These are phyloP conservation scores for Coniella lustricola DNA, from an alignment of 2,329 filamentous ascomycete species.

Conservation along the genomic window DNA sequence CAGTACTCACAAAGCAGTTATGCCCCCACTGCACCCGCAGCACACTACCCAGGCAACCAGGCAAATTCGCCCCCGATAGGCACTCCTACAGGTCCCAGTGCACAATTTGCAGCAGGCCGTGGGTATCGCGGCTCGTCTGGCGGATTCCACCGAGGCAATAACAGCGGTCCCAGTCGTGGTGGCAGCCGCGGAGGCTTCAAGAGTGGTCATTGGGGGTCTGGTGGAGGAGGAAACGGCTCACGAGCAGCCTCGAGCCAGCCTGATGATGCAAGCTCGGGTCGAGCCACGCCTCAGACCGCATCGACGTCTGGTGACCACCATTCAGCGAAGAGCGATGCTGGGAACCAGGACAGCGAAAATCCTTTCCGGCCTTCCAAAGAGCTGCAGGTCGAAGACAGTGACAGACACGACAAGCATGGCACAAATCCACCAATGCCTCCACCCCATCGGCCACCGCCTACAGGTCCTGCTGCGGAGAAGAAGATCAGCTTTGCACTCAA, in stretches of 20 bases:
- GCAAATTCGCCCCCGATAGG: slow-evolving; percentile 45
- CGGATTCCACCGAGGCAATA: slow-evolving; percentile 50
- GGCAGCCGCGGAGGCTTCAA: slow-evolving; percentile 54
- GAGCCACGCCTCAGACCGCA: slow-evolving; percentile 16
- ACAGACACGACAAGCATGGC: slow-evolving; percentile 38
- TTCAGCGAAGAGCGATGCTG: slow-evolving; percentile 26
- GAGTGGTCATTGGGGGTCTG: slow-evolving; percentile 65
- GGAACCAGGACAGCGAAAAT: slow-evolving; percentile 46
- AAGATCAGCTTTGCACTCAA: slow-evolving; percentile 97
- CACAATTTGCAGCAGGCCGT: slow-evolving; percentile 44
- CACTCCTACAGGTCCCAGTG: slow-evolving; percentile 49
- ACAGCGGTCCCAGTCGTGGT: slow-evolving; percentile 44
- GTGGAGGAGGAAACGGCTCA: slow-evolving; percentile 37
- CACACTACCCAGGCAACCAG: slow-evolving; percentile 45
- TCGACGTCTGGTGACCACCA: slow-evolving; percentile 12
- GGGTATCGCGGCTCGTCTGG: slow-evolving; percentile 41
- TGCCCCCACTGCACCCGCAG: slow-evolving; percentile 38
- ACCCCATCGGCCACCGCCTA: slow-evolving; percentile 45
- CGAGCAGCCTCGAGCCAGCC: slow-evolving; percentile 20
- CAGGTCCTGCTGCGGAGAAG: slow-evolving; percentile 45
- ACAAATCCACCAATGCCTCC: slow-evolving; percentile 48
- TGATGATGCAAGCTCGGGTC: slow-evolving; percentile 24
- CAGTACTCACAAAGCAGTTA: slow-evolving; percentile 52
- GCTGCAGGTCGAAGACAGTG: slow-evolving; percentile 56
- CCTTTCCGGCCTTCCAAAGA: slow-evolving; percentile 59